These are phyloP conservation scores for Rhododendron simsii DNA, from an alignment of 148 eudicot genomes.

Conservation along the genomic window DNA sequence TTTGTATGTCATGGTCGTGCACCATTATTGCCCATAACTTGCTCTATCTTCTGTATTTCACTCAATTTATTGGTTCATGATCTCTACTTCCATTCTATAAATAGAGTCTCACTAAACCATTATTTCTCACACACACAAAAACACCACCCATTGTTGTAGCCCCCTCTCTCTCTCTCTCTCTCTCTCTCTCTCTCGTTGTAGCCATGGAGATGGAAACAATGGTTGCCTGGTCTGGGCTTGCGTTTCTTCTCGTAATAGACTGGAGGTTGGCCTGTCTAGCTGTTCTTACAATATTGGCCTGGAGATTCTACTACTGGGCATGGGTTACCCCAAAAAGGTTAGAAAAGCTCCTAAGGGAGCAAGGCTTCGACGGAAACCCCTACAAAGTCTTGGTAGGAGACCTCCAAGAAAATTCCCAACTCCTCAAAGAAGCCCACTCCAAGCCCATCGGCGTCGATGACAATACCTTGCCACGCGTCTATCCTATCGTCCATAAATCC, in stretches of 20 bases:
- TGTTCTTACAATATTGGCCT: not conserved
- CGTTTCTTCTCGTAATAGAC: not conserved
- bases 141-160: too few relatives aligned
- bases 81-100: too few relatives aligned
- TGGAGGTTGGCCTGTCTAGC: not conserved
- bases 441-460: conserved; percentile 7
- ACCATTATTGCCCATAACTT: too few relatives aligned
- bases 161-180: not conserved
- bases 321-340: conserved; percentile 1
- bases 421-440: conserved; percentile 7
- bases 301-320: not conserved
- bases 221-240: not conserved
- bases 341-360: conserved; percentile 11
- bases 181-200: not conserved
- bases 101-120: too few relatives aligned
- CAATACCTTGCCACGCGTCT: conserved; percentile 3
- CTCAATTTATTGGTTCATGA: too few relatives aligned
- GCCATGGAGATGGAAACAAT: not conserved
- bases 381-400: conserved; percentile 14
- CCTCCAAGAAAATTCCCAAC: not conserved
- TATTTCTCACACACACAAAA: too few relatives aligned
- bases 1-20: too few relatives aligned
- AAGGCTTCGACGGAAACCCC: conserved; percentile 16
- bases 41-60: too few relatives aligned
- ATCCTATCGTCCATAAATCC: conserved; percentile 9